Percentiles rank a stretch among this genome's conserved stretches.
Conservation (phyloP, 2,329 filamentous ascomycete genomes). For the Diplodia sapinea region DNA sequence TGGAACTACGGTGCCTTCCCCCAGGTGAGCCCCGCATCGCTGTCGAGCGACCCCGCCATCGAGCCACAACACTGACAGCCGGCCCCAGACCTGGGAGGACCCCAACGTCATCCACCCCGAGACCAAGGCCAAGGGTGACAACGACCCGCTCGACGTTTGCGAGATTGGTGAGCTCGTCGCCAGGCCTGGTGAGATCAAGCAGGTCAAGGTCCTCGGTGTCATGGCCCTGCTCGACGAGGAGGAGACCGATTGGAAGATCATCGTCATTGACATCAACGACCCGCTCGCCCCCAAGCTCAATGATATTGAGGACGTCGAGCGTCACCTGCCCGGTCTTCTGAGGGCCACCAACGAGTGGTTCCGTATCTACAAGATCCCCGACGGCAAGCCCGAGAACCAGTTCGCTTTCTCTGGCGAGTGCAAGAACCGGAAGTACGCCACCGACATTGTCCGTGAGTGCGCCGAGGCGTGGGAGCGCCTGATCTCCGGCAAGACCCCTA, state of each 20-base stretch:
- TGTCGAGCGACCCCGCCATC: constrained; percentile 29
- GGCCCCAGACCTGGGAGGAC: constrained; percentile 94
- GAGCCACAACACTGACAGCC: constrained; percentile 34
- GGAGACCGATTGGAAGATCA: constrained; percentile 99
- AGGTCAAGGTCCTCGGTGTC: constrained; percentile 99
- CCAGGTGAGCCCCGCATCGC: constrained; percentile 66
- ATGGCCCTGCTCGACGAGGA: constrained; percentile 99
- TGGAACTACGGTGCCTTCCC: constrained; percentile 99
- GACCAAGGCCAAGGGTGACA: constrained; percentile 99
- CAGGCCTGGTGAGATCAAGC: constrained; percentile 96
- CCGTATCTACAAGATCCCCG: constrained; percentile 99
- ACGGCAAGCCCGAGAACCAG: constrained; percentile 99
- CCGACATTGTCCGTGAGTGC: constrained; percentile 94
- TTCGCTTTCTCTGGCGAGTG: constrained; percentile 99
- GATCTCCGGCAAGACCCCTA: constrained; percentile 83
- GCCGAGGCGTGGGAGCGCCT: constrained; percentile 96
- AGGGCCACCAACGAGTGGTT: constrained; percentile 99
- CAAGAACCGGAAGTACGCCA: constrained; percentile 99
- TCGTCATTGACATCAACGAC: constrained; percentile 98
- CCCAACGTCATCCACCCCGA: constrained; percentile 94
- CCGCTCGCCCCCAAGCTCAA: constrained; percentile 95
- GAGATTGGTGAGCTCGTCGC: constrained; percentile 98
- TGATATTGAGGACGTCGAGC: constrained; percentile 98
- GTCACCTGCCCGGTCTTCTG: constrained; percentile 94
- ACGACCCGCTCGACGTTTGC: constrained; percentile 98